These are phyloP conservation scores for Elaeis guineensis DNA, from an alignment of 176 grass and related monocot species.

Conservation along the genomic window DNA sequence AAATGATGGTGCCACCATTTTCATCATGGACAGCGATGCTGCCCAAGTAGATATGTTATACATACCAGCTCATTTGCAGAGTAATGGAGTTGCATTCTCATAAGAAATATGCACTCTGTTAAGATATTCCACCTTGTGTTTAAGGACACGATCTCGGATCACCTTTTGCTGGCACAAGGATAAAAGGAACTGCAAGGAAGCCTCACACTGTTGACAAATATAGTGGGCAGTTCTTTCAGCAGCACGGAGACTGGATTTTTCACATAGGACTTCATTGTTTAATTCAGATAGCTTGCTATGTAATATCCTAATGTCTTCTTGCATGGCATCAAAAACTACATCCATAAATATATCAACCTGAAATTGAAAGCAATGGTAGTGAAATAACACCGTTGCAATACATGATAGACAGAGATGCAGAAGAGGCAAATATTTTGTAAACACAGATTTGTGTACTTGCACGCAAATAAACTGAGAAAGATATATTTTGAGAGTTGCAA, in stretches of 20 bases:
- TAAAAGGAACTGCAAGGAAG: constrained; percentile 86
- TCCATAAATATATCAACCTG: constrained; percentile 96
- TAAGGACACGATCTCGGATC: constrained; percentile 79
- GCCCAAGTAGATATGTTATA: no score
- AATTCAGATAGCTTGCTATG: constrained; percentile 39
- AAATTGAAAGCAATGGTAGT: not conserved
- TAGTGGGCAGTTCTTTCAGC: constrained; percentile 47
- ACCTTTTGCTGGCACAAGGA: constrained; percentile 84
- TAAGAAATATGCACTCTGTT: constrained; percentile 6
- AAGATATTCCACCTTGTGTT: constrained; percentile 61
- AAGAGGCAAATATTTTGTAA: no score
- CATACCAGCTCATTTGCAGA: no score
- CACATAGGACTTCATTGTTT: constrained; percentile 17
- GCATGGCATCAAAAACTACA: constrained; percentile 73
- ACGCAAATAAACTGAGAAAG: no score
- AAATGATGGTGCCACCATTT: no score
- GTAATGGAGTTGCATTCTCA: not conserved
- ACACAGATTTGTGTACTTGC: no score
- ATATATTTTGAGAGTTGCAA: no score
- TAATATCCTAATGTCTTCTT: constrained; percentile 74
- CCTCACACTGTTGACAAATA: constrained; percentile 81
- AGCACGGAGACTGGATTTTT: constrained; percentile 22
- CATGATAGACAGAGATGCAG: no score
- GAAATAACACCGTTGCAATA: not conserved
- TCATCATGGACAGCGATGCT: no score